These are phyloP conservation scores for Xylaria acuta DNA, from an alignment of 495 filamentous ascomycete genomes.

Conservation along the genomic window DNA sequence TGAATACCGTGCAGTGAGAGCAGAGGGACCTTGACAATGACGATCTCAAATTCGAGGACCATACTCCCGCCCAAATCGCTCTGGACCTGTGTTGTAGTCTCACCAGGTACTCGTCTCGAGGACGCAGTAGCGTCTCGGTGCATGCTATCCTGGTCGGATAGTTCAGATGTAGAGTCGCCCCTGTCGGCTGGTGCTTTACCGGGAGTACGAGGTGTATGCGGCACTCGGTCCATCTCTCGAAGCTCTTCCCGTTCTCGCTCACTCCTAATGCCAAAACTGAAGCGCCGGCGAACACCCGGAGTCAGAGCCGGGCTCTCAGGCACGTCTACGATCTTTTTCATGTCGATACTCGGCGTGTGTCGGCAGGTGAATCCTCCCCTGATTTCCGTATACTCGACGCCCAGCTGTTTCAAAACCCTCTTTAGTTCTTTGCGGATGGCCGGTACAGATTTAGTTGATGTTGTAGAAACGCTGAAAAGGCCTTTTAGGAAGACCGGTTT, in stretches of 20 bases:
- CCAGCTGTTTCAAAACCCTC: constrained; percentile 82
- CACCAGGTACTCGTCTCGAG: constrained; percentile 66
- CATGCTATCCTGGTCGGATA: constrained; percentile 72
- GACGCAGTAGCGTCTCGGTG: constrained; percentile 46
- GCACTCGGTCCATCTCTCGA: constrained; percentile 55
- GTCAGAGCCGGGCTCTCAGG: constrained; percentile 57
- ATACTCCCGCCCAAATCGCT: constrained; percentile 81
- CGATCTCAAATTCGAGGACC: constrained; percentile 89
- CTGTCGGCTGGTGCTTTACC: constrained; percentile 62
- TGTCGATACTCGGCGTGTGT: constrained; percentile 87
- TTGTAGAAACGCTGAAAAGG: constrained; percentile 96
- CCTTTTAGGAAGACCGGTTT: constrained; percentile 98
- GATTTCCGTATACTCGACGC: constrained; percentile 91
- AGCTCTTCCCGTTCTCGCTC: constrained; percentile 68
- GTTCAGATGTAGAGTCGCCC: constrained; percentile 81
- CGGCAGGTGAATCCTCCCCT: constrained; percentile 90
- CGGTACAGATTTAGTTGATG: constrained; percentile 84
- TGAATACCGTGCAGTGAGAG: constrained; percentile 94
- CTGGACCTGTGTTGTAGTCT: constrained; percentile 86
- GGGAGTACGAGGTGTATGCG: constrained; percentile 54
- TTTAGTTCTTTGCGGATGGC: constrained; percentile 92
- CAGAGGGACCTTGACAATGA: constrained; percentile 96
- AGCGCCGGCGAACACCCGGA: constrained; percentile 72
- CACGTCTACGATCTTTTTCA: constrained; percentile 70
- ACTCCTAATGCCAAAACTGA: constrained; percentile 76